A percentile compares a stretch with the other conserved stretches of the same genome.
These are phyloP conservation scores for Coniosporium apollinis DNA, from an alignment of 495 filamentous ascomycete species.

Conservation along the genomic window DNA sequence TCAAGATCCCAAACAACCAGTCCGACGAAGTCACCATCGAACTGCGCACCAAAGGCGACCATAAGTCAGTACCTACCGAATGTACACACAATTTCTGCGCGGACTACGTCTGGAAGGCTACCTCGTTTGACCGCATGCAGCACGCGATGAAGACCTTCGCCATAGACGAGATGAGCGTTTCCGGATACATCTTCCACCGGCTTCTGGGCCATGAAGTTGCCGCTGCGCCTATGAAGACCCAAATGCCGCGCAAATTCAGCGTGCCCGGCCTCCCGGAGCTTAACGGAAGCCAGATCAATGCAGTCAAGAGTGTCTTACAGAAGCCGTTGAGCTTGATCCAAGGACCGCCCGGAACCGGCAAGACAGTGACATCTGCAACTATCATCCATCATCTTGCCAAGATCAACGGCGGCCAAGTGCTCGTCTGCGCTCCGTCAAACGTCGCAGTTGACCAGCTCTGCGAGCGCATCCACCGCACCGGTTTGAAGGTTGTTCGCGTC, in stretches of 20 bases:
- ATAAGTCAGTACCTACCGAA: conserved; percentile 91
- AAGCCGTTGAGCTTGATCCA: conserved; percentile 92
- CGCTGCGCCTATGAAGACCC: conserved; percentile 89
- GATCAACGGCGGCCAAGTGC: conserved; percentile 82
- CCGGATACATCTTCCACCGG: conserved; percentile 97
- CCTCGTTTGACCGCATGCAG: conserved; percentile 98
- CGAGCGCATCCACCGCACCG: conserved; percentile 89
- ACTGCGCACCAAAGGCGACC: conserved; percentile 71
- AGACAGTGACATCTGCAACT: conserved; percentile 98
- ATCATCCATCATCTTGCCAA: conserved; percentile 97
- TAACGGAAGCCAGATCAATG: conserved; percentile 89
- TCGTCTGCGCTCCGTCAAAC: conserved; percentile 96
- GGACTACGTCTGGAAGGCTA: conserved; percentile 99
- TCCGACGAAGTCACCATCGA: conserved; percentile 97
- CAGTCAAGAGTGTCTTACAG: conserved; percentile 87
- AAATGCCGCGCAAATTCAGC: conserved; percentile 90
- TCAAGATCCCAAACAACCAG: conserved; percentile 99
- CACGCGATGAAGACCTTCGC: conserved; percentile 98
- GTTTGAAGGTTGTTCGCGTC: conserved; percentile 91
- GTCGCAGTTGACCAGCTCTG: conserved; percentile 97
- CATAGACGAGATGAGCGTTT: conserved; percentile 95
- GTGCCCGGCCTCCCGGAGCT: conserved; percentile 91
- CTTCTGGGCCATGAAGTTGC: conserved; percentile 92
- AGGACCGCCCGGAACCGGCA: conserved; percentile 91
- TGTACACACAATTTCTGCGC: conserved; percentile 97